These are phyloP conservation scores for Alternaria sp. DNA, from an alignment of 2,329 filamentous ascomycete genomes.

Conservation along the genomic window DNA sequence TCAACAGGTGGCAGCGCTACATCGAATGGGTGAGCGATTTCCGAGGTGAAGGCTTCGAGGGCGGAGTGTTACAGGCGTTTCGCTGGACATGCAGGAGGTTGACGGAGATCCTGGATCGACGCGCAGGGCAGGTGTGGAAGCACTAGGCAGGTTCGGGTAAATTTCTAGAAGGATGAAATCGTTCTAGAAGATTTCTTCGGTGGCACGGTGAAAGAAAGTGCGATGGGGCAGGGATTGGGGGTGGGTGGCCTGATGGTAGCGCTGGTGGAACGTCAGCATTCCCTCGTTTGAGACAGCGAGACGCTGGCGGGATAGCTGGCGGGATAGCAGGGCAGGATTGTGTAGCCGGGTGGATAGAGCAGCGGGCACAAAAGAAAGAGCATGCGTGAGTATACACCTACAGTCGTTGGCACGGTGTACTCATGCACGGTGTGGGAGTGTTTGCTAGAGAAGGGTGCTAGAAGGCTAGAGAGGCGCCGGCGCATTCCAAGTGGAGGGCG, in stretches of 20 bases:
- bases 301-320: background rate
- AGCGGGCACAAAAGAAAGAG: background rate
- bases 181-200: slow-evolving; percentile 29
- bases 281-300: background rate
- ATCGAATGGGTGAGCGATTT: slow-evolving; percentile 7
- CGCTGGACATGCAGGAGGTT: slow-evolving; percentile 22
- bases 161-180: slow-evolving; percentile 41
- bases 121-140: slow-evolving; percentile 24
- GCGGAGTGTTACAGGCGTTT: slow-evolving; percentile 20
- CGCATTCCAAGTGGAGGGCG: slow-evolving; percentile 24
- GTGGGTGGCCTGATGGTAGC: slow-evolving; percentile 8
- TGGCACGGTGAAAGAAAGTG: slow-evolving; percentile 18
- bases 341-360: background rate
- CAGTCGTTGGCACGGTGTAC: background rate
- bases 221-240: background rate
- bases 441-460: background rate
- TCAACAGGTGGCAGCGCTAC: slow-evolving; percentile 26
- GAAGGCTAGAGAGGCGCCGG: background rate
- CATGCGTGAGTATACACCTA: background rate
- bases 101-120: slow-evolving; percentile 29
- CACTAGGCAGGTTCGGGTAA: slow-evolving; percentile 33
- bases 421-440: too few species aligned
- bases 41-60: slow-evolving; percentile 17
- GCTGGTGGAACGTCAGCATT: slow-evolving; percentile 33
- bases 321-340: slow-evolving; percentile 2